These are phyloP conservation scores for Sugiyamaella pinicola DNA, from an alignment of 1,139 yeast genomes.

Conservation along the genomic window DNA sequence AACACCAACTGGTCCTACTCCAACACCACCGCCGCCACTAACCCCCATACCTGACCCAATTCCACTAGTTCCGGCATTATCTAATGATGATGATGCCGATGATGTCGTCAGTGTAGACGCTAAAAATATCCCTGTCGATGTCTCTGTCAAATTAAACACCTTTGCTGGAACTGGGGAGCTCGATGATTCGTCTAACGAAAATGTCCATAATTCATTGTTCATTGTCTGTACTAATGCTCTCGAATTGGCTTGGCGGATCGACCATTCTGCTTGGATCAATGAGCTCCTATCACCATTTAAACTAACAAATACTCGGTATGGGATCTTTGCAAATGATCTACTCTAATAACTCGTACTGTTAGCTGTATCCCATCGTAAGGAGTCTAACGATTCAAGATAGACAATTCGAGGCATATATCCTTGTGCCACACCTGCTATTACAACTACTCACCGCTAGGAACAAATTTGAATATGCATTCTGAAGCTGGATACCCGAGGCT, in stretches of 20 bases:
- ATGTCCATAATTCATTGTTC: constrained; percentile 64
- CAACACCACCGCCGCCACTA: no score
- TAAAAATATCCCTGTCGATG: constrained; percentile 44
- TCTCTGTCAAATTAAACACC: constrained; percentile 40
- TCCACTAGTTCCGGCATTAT: not conserved
- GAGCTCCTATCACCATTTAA: constrained; percentile 40
- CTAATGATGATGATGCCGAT: constrained; percentile 16
- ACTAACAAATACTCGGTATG: constrained; percentile 43
- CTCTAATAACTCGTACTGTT: constrained; percentile 28
- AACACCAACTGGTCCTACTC: constrained; percentile 4
- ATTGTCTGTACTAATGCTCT: constrained; percentile 58
- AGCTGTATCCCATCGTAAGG: not conserved
- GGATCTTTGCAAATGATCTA: constrained; percentile 34
- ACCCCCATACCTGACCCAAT: no score
- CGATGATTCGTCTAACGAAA: constrained; percentile 46
- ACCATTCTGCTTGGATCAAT: constrained; percentile 61
- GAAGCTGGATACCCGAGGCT: constrained; percentile 20
- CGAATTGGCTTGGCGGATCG: constrained; percentile 55
- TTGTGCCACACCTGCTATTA: no score
- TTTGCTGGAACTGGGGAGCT: constrained; percentile 40
- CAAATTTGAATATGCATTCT: constrained; percentile 37
- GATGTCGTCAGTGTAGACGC: constrained; percentile 41
- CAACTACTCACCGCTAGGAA: constrained; percentile 35
- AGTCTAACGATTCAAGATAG: no score
- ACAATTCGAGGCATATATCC: no score